These are phyloP conservation scores for Pterocarpus santalinus DNA, from an alignment of 306 rosid genomes.

Conservation along the genomic window DNA sequence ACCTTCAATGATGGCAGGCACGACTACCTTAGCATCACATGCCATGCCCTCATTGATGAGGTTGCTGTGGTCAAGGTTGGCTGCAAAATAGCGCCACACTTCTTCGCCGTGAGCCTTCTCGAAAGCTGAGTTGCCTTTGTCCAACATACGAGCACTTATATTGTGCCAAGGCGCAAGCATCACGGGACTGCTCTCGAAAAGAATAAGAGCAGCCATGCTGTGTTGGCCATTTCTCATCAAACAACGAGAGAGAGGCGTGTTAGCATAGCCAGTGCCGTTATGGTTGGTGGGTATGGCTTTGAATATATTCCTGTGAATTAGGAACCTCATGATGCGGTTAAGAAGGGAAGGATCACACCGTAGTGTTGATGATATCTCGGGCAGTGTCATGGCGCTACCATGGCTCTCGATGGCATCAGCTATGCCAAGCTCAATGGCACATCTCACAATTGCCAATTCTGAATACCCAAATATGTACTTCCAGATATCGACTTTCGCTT, in stretches of 20 bases:
- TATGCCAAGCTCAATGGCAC: too few species aligned
- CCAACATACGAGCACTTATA: conserved; percentile 40
- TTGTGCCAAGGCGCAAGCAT: conserved; percentile 65
- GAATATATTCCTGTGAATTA: conserved; percentile 60
- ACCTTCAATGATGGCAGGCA: conserved; percentile 49
- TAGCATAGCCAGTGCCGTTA: conserved; percentile 22
- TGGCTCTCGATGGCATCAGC: too few species aligned
- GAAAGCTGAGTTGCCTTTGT: conserved; percentile 44
- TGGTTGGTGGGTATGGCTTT: conserved; percentile 21
- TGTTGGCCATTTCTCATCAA: conserved; percentile 39
- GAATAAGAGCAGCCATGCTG: conserved; percentile 37
- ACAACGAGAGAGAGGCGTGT: conserved; percentile 55
- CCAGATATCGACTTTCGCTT: conserved; percentile 55
- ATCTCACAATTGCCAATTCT: conserved; percentile 63
- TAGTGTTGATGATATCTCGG: background rate
- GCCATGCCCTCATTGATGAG: conserved; percentile 81
- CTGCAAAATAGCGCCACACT: conserved; percentile 54
- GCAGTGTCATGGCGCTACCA: too few species aligned
- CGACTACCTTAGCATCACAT: conserved; percentile 46
- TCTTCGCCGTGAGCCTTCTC: conserved; percentile 62
- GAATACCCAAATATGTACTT: conserved; percentile 64
- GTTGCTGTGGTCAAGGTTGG: conserved; percentile 46
- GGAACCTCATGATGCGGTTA: conserved; percentile 66
- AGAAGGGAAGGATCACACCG: conserved; percentile 51
- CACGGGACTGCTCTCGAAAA: conserved; percentile 52